A percentile compares a stretch with the other conserved stretches of the same genome.
phyloP scores from a whole-genome alignment of 768 basidiomycete species.

The Mycena capillaripes region DNA sequence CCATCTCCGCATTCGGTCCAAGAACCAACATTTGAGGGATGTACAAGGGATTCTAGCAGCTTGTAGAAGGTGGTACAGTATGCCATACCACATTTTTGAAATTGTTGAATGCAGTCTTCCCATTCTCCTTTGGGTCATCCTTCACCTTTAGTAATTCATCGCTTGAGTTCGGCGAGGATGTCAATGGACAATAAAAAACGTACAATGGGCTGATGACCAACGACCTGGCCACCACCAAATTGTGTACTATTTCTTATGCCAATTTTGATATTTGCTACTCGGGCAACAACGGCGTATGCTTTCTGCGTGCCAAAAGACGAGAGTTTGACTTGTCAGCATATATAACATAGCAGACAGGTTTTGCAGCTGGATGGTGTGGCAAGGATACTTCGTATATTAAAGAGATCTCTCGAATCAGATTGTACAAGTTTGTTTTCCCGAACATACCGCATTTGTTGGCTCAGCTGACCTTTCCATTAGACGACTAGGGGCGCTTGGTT shows the following conservation, averaged over 20 bases:
- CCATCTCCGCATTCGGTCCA: conserved; percentile 45
- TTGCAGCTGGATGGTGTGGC: too few species aligned
- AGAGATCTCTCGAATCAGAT: too few species aligned
- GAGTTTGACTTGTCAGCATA: too few species aligned
- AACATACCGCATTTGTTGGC: too few species aligned
- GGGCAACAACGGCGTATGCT: conserved; percentile 34
- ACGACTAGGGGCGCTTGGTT: too few species aligned
- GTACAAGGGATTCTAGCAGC: conserved; percentile 45
- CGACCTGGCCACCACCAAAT: conserved; percentile 35
- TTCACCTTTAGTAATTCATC: too few species aligned
- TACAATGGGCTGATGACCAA: conserved; percentile 36
- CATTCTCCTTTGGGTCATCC: too few species aligned
- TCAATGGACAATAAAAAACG: background rate
- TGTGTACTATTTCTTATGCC: conserved; percentile 32
- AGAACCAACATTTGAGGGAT: conserved; percentile 39
- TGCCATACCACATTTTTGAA: conserved; percentile 57
- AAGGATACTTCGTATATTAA: too few species aligned
- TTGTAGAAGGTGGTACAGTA: conserved; percentile 44
- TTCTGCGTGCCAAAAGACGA: conserved; percentile 28
- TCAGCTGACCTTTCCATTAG: too few species aligned
- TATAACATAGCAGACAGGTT: too few species aligned
- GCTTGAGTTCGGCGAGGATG: too few species aligned
- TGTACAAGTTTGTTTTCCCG: too few species aligned
- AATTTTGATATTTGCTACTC: conserved; percentile 28
- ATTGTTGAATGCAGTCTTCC: conserved; percentile 37